A percentile compares a stretch with the other conserved stretches of the same genome.
phyloP scores from a whole-genome alignment of 2,329 filamentous ascomycete genomes.

The Alternaria hordeiaustralica region DNA sequence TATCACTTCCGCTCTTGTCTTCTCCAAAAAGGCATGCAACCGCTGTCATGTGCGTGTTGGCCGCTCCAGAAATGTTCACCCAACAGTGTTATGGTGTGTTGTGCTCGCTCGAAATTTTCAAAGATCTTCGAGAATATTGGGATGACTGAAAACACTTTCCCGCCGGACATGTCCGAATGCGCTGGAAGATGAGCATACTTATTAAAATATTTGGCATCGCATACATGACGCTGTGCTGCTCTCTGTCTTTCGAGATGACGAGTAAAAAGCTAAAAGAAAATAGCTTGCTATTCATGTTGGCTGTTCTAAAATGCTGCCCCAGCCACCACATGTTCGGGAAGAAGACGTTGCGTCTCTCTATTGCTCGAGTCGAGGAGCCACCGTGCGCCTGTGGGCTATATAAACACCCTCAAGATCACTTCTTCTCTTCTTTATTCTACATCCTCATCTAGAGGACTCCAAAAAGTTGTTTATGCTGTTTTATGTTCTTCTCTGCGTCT shows the following conservation, averaged over 20 bases:
- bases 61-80: no score
- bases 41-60: no score
- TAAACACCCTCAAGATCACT: background rate
- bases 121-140: rapidly evolving
- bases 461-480: background rate
- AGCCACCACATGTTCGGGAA: background rate
- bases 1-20: background rate
- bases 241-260: background rate
- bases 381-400: background rate
- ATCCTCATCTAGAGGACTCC: background rate
- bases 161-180: no score
- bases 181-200: no score
- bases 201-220: no score
- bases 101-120: rapidly evolving
- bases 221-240: background rate
- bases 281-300: rapidly evolving
- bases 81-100: no score
- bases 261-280: background rate
- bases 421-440: background rate
- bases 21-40: background rate
- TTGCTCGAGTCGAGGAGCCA: background rate
- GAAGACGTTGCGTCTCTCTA: background rate
- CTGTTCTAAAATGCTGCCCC: background rate
- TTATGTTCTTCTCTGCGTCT: background rate
- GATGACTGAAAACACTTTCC: background rate